Percentiles rank a stretch among this genome's conserved stretches.
Evolutionary conservation across 2,329 filamentous ascomycete genomes (phyloP).

Genomic region (Aspergillus costaricaensis): DNA sequence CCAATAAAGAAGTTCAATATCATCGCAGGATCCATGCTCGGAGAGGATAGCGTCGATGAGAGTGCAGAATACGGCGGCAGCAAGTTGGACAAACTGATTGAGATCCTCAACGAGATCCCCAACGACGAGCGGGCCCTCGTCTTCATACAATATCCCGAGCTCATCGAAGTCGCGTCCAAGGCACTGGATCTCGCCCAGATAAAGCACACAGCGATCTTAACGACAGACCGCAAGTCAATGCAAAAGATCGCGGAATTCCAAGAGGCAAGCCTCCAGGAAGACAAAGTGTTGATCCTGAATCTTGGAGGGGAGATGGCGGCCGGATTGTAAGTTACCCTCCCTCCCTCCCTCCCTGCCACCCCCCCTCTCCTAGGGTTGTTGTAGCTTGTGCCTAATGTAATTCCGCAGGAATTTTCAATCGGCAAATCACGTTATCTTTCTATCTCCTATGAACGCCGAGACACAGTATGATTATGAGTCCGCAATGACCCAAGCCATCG

Average conservation of each 20-base stretch:
- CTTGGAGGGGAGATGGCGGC: slow-evolving; percentile 59
- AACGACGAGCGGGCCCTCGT: slow-evolving; percentile 55
- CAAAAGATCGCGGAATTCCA: slow-evolving; percentile 47
- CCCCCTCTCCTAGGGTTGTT: neutral
- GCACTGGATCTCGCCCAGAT: slow-evolving; percentile 33
- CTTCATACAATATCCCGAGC: slow-evolving; percentile 56
- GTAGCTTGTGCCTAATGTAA: slow-evolving; percentile 4
- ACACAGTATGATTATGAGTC: slow-evolving; percentile 58
- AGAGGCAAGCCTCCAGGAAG: slow-evolving; percentile 32
- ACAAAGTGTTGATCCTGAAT: slow-evolving; percentile 60
- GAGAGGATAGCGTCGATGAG: slow-evolving; percentile 27
- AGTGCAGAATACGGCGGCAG: slow-evolving; percentile 40
- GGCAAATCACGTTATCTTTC: slow-evolving; percentile 66
- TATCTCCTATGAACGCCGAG: slow-evolving; percentile 55
- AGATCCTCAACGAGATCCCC: slow-evolving; percentile 46
- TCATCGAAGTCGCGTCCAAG: slow-evolving; percentile 42
- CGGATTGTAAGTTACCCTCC: slow-evolving; percentile 55
- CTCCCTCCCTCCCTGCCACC: neutral
- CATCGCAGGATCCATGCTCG: slow-evolving; percentile 42
- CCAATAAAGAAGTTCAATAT: slow-evolving; percentile 43
- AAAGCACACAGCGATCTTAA: slow-evolving; percentile 40
- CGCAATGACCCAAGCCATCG: slow-evolving; percentile 65
- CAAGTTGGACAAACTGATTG: slow-evolving; percentile 52
- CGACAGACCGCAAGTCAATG: slow-evolving; percentile 29
- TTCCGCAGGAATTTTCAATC: slow-evolving; percentile 59